Conservation (phyloP, 257 asterid genomes). For the Ligustrum vulgare region DNA sequence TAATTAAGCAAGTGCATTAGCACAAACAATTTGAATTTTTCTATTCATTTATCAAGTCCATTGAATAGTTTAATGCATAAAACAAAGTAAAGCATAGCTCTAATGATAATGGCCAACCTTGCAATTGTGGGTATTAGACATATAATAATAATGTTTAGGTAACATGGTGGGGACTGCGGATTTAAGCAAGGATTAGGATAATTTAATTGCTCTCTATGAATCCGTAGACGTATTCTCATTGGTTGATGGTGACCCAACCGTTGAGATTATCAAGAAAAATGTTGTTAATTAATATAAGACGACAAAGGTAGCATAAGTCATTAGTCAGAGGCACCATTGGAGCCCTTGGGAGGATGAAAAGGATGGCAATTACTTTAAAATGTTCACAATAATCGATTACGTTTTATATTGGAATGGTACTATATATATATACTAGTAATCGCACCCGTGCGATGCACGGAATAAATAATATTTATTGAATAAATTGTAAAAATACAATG, state of each 20-base stretch:
- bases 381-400: slow-evolving; percentile 9
- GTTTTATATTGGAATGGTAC: not conserved
- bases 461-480: no score
- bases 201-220: slow-evolving; percentile 38
- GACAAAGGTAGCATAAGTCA: slow-evolving; percentile 35
- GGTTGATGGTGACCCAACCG: slow-evolving; percentile 41
- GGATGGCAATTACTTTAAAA: slow-evolving; percentile 19
- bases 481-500: no score
- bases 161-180: slow-evolving; percentile 51
- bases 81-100: not conserved
- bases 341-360: slow-evolving; percentile 15
- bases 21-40: not conserved
- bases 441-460: no score
- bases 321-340: not conserved
- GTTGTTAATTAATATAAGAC: slow-evolving; percentile 24
- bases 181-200: slow-evolving; percentile 34
- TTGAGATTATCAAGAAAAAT: slow-evolving; percentile 44
- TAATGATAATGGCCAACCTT: not conserved
- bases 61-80: not conserved
- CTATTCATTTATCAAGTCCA: not conserved
- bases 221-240: slow-evolving; percentile 41
- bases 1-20: not conserved
- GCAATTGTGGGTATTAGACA: not conserved
- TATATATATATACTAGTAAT: no score
- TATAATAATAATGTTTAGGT: slow-evolving; percentile 24